Conservation (phyloP, 1,139 yeast species). For the Eremothecium cymbalariae region DNA sequence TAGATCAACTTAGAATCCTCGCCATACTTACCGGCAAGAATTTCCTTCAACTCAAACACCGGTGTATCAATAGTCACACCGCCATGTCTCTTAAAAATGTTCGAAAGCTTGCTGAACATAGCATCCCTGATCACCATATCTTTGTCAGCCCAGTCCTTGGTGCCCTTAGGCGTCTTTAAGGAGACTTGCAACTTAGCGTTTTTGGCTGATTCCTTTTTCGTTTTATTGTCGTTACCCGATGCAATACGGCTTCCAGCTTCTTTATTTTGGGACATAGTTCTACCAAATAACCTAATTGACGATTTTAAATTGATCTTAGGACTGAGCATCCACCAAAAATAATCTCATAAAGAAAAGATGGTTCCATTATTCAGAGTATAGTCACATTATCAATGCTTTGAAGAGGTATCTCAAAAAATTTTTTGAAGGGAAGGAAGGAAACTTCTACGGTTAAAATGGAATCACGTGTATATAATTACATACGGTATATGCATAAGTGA, state of each 20-base stretch:
- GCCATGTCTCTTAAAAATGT: conserved; percentile 86
- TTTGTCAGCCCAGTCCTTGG: conserved; percentile 96
- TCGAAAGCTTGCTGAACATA: conserved; percentile 62
- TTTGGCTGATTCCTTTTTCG: conserved; percentile 18
- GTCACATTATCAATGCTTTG: too few relatives aligned
- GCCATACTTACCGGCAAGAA: conserved; percentile 93
- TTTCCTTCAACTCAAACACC: conserved; percentile 90
- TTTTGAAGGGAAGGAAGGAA: too few relatives aligned
- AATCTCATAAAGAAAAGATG: too few relatives aligned
- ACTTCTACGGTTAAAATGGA: too few relatives aligned
- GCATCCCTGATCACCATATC: conserved; percentile 94
- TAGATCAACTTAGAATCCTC: conserved; percentile 95
- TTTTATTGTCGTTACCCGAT: conserved; percentile 5
- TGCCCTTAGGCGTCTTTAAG: conserved; percentile 92
- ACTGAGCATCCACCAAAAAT: conserved; percentile 2
- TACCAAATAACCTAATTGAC: neutral
- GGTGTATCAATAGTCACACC: conserved; percentile 98
- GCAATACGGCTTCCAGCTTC: conserved; percentile 1
- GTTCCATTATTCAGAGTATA: too few relatives aligned
- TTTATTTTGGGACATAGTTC: conserved; percentile 1
- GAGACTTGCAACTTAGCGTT: conserved; percentile 47
- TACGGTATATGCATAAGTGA: too few relatives aligned
- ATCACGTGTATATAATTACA: too few relatives aligned
- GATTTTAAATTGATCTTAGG: conserved; percentile 3
- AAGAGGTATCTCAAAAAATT: too few relatives aligned